Percentiles rank a stretch among this genome's conserved stretches.
phyloP scores from a whole-genome alignment of 768 basidiomycete genomes.

The Psilocybe cubensis region DNA sequence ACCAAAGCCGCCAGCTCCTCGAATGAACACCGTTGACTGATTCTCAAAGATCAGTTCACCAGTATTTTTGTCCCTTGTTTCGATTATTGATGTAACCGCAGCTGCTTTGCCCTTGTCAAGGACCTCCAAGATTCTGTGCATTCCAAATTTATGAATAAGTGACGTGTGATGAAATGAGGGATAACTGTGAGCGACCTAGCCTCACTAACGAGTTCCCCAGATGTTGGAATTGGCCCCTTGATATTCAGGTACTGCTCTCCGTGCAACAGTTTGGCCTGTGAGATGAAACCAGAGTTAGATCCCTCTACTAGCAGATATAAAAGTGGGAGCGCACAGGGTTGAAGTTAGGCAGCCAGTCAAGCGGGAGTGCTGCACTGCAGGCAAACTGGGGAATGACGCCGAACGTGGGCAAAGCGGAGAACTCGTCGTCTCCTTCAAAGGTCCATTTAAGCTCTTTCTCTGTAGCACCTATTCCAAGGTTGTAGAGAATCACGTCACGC shows the following conservation, averaged over 20 bases:
- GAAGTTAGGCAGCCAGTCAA: slow-evolving; percentile 94
- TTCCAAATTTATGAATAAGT: neutral
- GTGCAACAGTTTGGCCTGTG: slow-evolving; percentile 92
- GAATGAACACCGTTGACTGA: slow-evolving; percentile 89
- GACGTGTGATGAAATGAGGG: neutral
- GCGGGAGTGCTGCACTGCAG: slow-evolving; percentile 59
- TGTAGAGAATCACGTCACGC: slow-evolving; percentile 93
- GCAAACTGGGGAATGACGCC: slow-evolving; percentile 93
- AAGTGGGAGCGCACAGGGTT: slow-evolving; percentile 63
- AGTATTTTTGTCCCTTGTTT: slow-evolving; percentile 78
- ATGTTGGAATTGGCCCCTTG: slow-evolving; percentile 84
- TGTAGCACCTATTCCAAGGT: slow-evolving; percentile 92
- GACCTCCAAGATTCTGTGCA: slow-evolving; percentile 70
- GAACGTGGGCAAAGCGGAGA: slow-evolving; percentile 89
- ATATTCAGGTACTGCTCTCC: slow-evolving; percentile 96
- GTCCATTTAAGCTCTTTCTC: slow-evolving; percentile 92
- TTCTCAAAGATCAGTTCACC: slow-evolving; percentile 90
- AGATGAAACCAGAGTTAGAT: neutral
- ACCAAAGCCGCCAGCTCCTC: slow-evolving; percentile 95
- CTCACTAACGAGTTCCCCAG: slow-evolving; percentile 76
- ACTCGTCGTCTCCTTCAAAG: slow-evolving; percentile 88
- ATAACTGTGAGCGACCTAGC: slow-evolving; percentile 53
- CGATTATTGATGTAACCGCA: slow-evolving; percentile 77
- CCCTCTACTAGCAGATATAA: neutral
- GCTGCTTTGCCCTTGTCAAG: slow-evolving; percentile 94